phyloP scores from a whole-genome alignment of 139 green algal genomes.

The Chlorella sp. region DNA sequence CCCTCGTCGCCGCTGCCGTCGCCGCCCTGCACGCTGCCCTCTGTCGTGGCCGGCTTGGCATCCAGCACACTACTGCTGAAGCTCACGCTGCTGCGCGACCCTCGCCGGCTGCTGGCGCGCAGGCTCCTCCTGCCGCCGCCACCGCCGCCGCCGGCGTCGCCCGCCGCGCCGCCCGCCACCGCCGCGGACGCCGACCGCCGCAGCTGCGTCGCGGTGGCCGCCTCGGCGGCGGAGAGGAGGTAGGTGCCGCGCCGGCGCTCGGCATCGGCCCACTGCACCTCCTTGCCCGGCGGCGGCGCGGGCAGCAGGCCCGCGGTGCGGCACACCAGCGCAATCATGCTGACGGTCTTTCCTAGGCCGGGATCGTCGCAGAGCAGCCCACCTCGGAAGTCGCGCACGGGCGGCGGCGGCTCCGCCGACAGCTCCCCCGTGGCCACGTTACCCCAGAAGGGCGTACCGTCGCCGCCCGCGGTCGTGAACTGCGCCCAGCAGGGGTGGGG shows the following conservation, averaged over 20 bases:
- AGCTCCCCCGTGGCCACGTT: conserved; percentile 49
- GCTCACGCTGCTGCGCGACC: no score
- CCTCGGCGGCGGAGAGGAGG: no score
- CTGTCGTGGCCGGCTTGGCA: background rate
- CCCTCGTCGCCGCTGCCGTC: background rate
- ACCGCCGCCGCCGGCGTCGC: no score
- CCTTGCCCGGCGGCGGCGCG: conserved; percentile 14
- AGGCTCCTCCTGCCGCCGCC: no score
- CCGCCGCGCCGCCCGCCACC: no score
- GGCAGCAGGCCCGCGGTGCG: conserved; percentile 61
- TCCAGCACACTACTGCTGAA: no score
- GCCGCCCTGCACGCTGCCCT: background rate
- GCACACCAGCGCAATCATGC: conserved; percentile 77
- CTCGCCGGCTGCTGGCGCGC: no score
- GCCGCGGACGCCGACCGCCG: no score
- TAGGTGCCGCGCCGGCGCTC: no score
- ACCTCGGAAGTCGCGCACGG: conserved; percentile 58
- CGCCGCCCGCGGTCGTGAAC: background rate
- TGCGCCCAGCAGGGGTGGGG: background rate
- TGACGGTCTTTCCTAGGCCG: conserved; percentile 93
- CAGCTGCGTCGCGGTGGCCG: no score
- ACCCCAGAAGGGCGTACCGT: conserved; percentile 18
- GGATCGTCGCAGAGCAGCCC: conserved; percentile 94
- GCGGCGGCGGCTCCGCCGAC: conserved; percentile 22
- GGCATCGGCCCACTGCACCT: no score